Conservation (phyloP, 257 asterid genomes). For the Jacaranda mimosifolia region DNA sequence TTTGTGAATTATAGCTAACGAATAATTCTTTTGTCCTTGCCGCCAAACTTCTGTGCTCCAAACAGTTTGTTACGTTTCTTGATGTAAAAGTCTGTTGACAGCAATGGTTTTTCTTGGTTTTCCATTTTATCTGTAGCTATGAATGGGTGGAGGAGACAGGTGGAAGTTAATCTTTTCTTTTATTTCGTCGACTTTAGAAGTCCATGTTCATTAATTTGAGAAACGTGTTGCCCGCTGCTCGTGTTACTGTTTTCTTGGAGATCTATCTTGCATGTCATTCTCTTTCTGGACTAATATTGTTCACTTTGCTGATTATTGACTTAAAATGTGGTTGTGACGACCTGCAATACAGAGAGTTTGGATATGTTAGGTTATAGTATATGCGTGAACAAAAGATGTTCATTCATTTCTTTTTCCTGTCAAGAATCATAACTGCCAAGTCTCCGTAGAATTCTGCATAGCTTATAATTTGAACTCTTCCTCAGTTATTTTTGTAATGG, state of each 20-base stretch:
- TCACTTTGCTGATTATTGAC: background rate
- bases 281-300: background rate
- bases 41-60: too few species aligned
- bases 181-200: background rate
- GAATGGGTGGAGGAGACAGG: background rate
- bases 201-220: background rate
- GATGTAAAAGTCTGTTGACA: too few species aligned
- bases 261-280: background rate
- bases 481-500: background rate
- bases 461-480: background rate
- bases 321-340: slow-evolving; percentile 8
- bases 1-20: background rate
- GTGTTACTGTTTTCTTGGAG: background rate
- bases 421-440: background rate
- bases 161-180: slow-evolving; percentile 15
- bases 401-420: background rate
- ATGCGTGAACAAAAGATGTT: background rate
- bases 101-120: background rate
- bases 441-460: background rate
- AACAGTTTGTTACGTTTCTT: too few species aligned
- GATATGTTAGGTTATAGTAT: background rate
- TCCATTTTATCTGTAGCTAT: background rate
- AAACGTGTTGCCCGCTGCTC: background rate
- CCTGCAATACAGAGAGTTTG: background rate
- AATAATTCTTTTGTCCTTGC: too few species aligned